Evolutionary conservation across 441 rosid genomes (phyloP).

Genomic region (Eutrema salsugineum): DNA sequence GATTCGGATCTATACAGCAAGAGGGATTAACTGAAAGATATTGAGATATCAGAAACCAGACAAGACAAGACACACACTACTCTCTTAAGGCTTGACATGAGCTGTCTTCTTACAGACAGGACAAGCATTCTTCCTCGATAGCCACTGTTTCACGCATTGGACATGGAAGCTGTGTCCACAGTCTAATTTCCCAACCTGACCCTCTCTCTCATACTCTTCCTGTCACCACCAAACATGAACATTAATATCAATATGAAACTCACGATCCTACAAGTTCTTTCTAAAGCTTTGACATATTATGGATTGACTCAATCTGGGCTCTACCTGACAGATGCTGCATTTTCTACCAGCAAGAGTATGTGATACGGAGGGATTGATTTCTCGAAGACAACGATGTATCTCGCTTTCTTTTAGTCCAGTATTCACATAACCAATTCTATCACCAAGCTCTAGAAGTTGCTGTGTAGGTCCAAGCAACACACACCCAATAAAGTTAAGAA

Average conservation of each 20-base stretch:
- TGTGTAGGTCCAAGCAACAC: slow-evolving; percentile 31
- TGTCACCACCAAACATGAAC: slow-evolving; percentile 27
- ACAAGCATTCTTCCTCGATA: slow-evolving; percentile 69
- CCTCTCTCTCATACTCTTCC: slow-evolving; percentile 77
- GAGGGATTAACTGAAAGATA: not conserved
- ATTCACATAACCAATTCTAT: slow-evolving; percentile 76
- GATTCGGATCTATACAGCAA: slow-evolving; percentile 9
- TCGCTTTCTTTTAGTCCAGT: slow-evolving; percentile 86
- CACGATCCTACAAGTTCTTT: not conserved
- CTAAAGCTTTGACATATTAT: not conserved
- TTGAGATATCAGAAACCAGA: slow-evolving; percentile 12
- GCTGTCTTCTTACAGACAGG: slow-evolving; percentile 61
- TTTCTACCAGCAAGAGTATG: slow-evolving; percentile 47
- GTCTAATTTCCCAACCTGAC: slow-evolving; percentile 64
- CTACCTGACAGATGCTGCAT: slow-evolving; percentile 91
- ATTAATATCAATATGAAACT: not conserved
- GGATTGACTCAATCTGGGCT: not conserved
- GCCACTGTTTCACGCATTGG: slow-evolving; percentile 87
- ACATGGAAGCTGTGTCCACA: slow-evolving; percentile 86
- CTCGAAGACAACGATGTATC: slow-evolving; percentile 56
- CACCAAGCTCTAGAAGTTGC: slow-evolving; percentile 94
- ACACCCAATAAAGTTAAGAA: not conserved
- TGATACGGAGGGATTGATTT: slow-evolving; percentile 42
- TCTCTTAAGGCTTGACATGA: slow-evolving; percentile 14
- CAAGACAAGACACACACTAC: not conserved